Evolutionary conservation across 768 basidiomycete species (phyloP), one percentile per base, ranked within the genome.

Genomic region (Solioccasus polychromus): DNA sequence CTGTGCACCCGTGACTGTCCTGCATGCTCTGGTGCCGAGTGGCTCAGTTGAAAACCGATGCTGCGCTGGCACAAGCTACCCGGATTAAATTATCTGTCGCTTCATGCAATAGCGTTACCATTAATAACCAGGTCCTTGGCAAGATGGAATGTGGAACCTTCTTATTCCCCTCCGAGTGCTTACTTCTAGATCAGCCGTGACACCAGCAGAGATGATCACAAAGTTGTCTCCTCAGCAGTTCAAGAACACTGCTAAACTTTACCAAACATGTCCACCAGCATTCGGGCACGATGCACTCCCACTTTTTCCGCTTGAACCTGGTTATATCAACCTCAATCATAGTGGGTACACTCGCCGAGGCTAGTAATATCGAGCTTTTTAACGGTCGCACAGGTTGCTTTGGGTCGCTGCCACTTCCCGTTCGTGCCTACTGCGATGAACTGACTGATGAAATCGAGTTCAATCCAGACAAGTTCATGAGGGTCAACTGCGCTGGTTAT

Each of bases 281-380:
- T 85, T 87, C 38, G 85, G 85, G 0, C 80, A 78, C 54, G 68
- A 63, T 5, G 60, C 78, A 53, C 75, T 71, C 43, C 72, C 75
- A 36, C 75, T 77, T 42, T 86, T 77, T 44, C 71, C 69, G 18
- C 73, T 86, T 19, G 77, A 80, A 32, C 69, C 79, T 5, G 69
- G 71, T 31, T 85, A 84, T 47, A 58, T 81, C 39, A 83, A 85
- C 53, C 64, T 88, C 37, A 86, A 88, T 56, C 71, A 80, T 41
- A 84, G 85, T 82, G n/a, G n/a, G n/a, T n/a, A n/a, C n/a, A n/a
- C n/a, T n/a, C n/a, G n/a, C n/a, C n/a, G n/a, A n/a, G n/a, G n/a
- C n/a, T n/a, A n/a, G n/a, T n/a, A n/a, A n/a, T n/a, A n/a, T n/a
- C n/a, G n/a, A n/a, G n/a, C n/a, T n/a, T n/a, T n/a, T n/a, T n/a